Evolutionary conservation across 495 filamentous ascomycete species (phyloP).

Genomic region (Neurospora sp.): DNA sequence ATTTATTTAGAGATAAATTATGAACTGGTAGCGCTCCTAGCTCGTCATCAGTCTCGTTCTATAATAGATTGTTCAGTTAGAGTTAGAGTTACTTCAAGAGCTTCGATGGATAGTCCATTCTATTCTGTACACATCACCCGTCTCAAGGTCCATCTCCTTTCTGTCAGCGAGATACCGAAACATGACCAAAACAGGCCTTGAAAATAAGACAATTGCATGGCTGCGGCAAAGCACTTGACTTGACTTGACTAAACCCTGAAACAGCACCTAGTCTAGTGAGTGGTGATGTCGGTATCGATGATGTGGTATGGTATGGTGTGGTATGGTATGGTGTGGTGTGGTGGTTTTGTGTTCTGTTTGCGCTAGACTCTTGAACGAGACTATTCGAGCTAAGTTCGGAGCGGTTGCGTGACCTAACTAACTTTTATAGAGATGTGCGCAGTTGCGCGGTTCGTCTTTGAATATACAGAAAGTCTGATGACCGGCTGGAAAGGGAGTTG

Average conservation of each 20-base stretch:
- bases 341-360: background rate
- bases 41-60: too few species aligned
- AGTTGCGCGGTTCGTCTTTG: background rate
- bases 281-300: background rate
- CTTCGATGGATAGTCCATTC: background rate
- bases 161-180: background rate
- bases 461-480: background rate
- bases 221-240: background rate
- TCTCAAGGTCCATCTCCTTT: background rate
- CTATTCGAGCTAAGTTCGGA: background rate
- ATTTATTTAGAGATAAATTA: too few species aligned
- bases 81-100: too few species aligned
- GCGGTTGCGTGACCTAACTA: background rate
- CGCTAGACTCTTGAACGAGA: background rate
- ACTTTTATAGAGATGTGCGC: background rate
- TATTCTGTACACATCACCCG: background rate
- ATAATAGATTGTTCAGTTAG: too few species aligned
- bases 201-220: background rate
- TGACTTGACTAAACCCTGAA: background rate
- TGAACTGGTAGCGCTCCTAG: too few species aligned
- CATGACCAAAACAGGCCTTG: background rate
- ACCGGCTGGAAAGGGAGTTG: background rate
- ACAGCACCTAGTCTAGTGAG: background rate
- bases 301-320: background rate
- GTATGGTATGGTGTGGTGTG: background rate